Evolutionary conservation across 164 flowering plant species (phyloP), one percentile per base, ranked within the genome.

Genomic region (Tinospora cordifolia): DNA sequence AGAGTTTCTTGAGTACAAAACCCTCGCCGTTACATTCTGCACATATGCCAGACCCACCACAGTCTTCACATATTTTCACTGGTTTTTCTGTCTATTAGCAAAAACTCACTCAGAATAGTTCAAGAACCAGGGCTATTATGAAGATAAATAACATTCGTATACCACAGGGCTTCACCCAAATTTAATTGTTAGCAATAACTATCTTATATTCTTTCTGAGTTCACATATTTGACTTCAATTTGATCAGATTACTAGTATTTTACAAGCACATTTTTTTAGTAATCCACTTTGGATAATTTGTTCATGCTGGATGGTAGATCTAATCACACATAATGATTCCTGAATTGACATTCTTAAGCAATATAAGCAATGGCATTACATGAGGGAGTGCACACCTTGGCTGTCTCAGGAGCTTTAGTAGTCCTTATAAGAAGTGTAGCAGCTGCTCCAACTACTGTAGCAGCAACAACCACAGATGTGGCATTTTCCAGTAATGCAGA

Each of bases 21-120:
- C 97, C 98, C 80, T 94, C 97, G 27, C 97, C 98, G 7, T 85
- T 94, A 82, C 98, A 94, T 72, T 86, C 97, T 14, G 97, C 67
- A 77, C 99, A 94, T 54, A 92, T 80, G 59, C 99, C 97, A 34
- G 98, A 89, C 58, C 98, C 98, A 11, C 85, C 81, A 75, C 98
- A 94, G 66, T 79, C 97, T 66, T 86, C 95, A 68, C 98, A 94
- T 24, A 60, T 44, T 84, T 68, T 87, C 49, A 72, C 26, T 25
- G 85, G 77, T 62, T 46, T 60, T 74, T 78, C 96, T 90, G 80
- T 69, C 75, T 41, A 77, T 71, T 44, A 58, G n/a, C n/a, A 73
- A 69, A 75, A 63, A 54, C 39, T 62, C 24, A 22, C 51, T 70
- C 19, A 79, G 72, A 68, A 46, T 4, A 59, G 68, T 19, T 54